Evolutionary conservation across 345 rosid genomes (phyloP), one percentile per base, ranked within the genome.

Genomic region (Aquilaria sinensis): DNA sequence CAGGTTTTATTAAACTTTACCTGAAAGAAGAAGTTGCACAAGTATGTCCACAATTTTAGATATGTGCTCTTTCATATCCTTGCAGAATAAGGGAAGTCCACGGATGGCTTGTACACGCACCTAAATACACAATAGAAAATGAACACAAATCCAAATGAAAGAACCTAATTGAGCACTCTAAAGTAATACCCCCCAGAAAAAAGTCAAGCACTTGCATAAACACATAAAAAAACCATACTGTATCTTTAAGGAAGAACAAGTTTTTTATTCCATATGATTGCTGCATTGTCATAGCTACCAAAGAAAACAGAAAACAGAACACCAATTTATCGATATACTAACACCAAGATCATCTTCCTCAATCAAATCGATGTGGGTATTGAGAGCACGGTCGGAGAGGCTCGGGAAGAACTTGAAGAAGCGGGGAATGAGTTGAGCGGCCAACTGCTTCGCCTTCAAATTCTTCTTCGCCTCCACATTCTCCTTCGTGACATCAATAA

Each of bases 81-180:
- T 95, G 80, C 98, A 95, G 70, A 95, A 91, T 29, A 95, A 76
- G 0, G 98, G 98, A 68, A 95, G 88, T 33, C 96, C 99, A 9
- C 99, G 82, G 50, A 95, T 91, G 6, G 97, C 99, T 78, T 91
- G 99, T 72, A 95, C 97, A 31, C 98, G 85, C n/a, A 91, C 97
- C 99, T 95, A 66, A 45, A 80, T 16, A 65, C n/a, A 9, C 7
- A 37, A 37, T 37, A 37, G 43, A 37, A 37, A 37, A 37, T 37
- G 8, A 37, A 37, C 8, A 37, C 43, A 5, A 5, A 1, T 37
- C 43, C 5, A 37, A 37, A 23, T 23, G 23, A 23, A 37, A 37
- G 43, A 37, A 37, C 43, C 43, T 6, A 37, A 37, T 37, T 37
- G 4, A 7, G 5, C 43, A 7, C 43, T 37, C 43, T 37, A 37